Conservation (phyloP, 495 filamentous ascomycete genomes). For the Talaromyces nanjingensis region DNA sequence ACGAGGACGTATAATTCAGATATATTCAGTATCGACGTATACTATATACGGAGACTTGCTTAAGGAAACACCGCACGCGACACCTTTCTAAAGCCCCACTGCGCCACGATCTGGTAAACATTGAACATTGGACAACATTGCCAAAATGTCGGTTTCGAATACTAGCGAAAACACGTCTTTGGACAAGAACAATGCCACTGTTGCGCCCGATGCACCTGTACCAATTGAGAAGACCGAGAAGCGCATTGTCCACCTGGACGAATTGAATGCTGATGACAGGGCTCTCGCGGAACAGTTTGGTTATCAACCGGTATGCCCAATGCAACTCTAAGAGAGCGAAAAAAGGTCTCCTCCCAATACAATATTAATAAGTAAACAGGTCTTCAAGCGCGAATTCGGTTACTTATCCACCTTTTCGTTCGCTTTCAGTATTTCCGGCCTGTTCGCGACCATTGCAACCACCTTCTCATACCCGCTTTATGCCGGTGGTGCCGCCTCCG, state of each 20-base stretch:
- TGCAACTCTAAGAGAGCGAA: not conserved
- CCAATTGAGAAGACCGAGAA: not conserved
- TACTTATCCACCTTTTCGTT: constrained; percentile 57
- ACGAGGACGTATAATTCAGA: not conserved
- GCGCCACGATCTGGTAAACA: not conserved
- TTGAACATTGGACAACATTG: not conserved
- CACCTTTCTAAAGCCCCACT: constrained; percentile 3
- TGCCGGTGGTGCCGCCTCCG: constrained; percentile 52
- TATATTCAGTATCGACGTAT: not conserved
- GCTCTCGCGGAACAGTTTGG: constrained; percentile 21
- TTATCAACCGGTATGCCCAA: constrained; percentile 18
- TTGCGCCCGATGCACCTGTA: constrained; percentile 6
- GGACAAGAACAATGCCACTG: not conserved
- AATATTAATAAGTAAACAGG: constrained; percentile 19
- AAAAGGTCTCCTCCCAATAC: not conserved
- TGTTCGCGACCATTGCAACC: constrained; percentile 55
- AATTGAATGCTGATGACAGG: constrained; percentile 17
- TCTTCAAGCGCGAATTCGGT: constrained; percentile 60
- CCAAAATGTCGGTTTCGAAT: not conserved
- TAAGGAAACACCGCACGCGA: not conserved
- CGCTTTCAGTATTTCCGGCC: constrained; percentile 53
- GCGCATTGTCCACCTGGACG: constrained; percentile 12
- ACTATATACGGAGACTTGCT: not conserved
- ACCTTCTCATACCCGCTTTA: constrained; percentile 54
- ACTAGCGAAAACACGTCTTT: not conserved